Conservation (phyloP, 768 basidiomycete species). For the Rhizopogon vesiculosus region DNA sequence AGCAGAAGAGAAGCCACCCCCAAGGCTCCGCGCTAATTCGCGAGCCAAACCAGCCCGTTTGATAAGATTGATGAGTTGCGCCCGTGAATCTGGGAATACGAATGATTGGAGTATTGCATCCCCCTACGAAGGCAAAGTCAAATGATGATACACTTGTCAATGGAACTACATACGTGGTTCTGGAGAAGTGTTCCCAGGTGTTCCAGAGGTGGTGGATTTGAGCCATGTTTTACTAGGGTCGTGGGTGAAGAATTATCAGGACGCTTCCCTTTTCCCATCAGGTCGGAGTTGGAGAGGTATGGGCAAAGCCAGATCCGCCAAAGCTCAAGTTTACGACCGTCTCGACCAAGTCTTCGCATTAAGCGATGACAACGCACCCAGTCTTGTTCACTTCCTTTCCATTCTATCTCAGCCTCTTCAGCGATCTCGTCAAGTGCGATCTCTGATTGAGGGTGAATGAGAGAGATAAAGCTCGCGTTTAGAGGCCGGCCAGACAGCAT, state of each 20-base stretch:
- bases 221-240: conserved; percentile 3
- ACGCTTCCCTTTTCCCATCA: conserved; percentile 38
- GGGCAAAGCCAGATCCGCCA: conserved; percentile 70
- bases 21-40: conserved; percentile 19
- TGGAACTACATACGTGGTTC: conserved; percentile 47
- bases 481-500: neutral
- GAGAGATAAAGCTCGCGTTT: conserved; percentile 26
- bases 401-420: conserved; percentile 36
- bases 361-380: conserved; percentile 55
- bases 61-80: conserved; percentile 56
- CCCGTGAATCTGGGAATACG: conserved; percentile 74
- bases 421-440: conserved; percentile 10
- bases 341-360: conserved; percentile 51
- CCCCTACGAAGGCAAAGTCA: conserved; percentile 35
- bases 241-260: conserved; percentile 31
- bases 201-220: conserved; percentile 29
- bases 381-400: conserved; percentile 54
- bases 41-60: conserved; percentile 38
- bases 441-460: conserved; percentile 22
- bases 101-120: conserved; percentile 53
- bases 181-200: conserved; percentile 49
- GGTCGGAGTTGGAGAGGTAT: conserved; percentile 13
- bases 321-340: conserved; percentile 72
- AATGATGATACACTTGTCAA: conserved; percentile 7
- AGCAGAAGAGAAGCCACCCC: conserved; percentile 24